Conservation (phyloP, 129 eudicot species). For the Solidago caesia region DNA sequence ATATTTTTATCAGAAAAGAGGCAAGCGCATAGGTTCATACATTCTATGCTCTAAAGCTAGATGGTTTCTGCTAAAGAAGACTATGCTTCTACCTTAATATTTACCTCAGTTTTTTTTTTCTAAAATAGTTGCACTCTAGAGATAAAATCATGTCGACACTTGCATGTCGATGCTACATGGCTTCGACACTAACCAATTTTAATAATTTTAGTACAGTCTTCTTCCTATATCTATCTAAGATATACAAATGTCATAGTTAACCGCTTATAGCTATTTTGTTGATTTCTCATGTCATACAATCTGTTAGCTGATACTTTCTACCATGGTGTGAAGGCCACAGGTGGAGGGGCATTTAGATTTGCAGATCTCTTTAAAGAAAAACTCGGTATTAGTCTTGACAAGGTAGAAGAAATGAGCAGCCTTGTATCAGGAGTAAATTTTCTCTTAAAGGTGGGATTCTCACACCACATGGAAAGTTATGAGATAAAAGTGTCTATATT, state of each 20-base stretch:
- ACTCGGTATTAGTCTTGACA: conserved; percentile 77
- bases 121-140: not conserved
- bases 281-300: conserved; percentile 12
- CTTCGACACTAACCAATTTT: not conserved
- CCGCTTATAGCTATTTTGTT: conserved; percentile 17
- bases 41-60: conserved; percentile 15
- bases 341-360: conserved; percentile 96
- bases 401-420: conserved; percentile 90
- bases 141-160: conserved; percentile 4
- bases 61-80: conserved; percentile 12
- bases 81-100: conserved; percentile 3
- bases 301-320: conserved; percentile 17
- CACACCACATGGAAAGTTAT: conserved; percentile 11
- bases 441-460: conserved; percentile 70
- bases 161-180: not conserved
- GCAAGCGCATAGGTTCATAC: conserved; percentile 10
- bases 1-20: not conserved
- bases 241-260: not conserved
- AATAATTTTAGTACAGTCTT: not conserved
- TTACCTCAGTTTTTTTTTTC: not conserved
- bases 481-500: not conserved
- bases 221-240: not conserved
- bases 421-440: conserved; percentile 95
- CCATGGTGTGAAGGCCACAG: conserved; percentile 79
- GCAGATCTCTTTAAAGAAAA: conserved; percentile 85